Base-by-base conservation (phyloP, 345 rosid genomes). In the Rhodamnia rubescens region DNA sequence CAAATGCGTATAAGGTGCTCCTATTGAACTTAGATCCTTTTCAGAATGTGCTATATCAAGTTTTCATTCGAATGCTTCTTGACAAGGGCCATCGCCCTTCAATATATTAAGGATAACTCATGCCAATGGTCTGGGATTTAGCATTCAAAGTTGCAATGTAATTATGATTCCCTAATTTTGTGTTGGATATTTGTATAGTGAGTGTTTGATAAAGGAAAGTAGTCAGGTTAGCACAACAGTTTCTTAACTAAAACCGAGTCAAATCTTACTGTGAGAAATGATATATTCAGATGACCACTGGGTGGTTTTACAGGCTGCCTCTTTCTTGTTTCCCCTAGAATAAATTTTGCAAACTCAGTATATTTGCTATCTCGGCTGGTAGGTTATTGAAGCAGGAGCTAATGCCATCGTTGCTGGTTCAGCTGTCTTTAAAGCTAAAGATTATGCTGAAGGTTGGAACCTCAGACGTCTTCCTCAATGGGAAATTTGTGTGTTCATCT, bases 361-460 rank as follows among this genome's bases (percentile, higher is more conserved):
- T 16, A 32, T 64, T 40, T 64, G 78, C 24, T 32, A 44, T 64
- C 22, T 64, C 16, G 47, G 24, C 44, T 64, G 78, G 44, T 82
- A 97, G 99, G 99, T 97, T 86, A 97, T 97, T 85, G 98, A 95
- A 87, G 99, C 99, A 82, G 99, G 99, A 89, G 99, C 98, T 10
- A 97, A 97, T 84, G 99, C 98, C 58, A 51, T 97, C 86, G 99
- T 96, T 24, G 98, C 99, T 83, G 99, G 99, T 89, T 97, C 99
- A 78, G 99, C 99, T 89, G 98, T 96, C 75, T 97, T 97, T 89
- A 96, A 98, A 84, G 98, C 99, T 84, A 95, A 95, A 90, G 98
- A 97, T 92, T 97, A 96, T 81, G 99, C 96, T 53, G 97, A 97
- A 94, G 99, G 99, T 93, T 20, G 24, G 44, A 61, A 64, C 75